Base-by-base conservation (phyloP, 768 basidiomycete species). In the Lentinula boryana region DNA sequence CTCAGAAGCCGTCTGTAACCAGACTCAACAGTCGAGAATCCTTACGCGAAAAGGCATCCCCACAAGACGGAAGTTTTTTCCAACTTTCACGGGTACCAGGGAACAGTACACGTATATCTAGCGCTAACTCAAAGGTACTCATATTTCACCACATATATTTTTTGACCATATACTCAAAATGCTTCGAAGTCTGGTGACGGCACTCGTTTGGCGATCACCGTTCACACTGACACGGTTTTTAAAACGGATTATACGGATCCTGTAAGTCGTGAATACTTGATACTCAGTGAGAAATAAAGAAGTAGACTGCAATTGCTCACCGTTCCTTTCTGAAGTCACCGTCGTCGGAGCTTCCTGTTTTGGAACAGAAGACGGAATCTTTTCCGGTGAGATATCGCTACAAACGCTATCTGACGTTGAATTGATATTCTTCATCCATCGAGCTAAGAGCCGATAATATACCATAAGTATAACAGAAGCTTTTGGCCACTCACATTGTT, bases 1-100 rank as follows among this genome's bases (percentile, higher is more conserved):
- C 44, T 58, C 50, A 58, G 32, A 33, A 55, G 46, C 32, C 50
- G 18, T 36, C 52, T 62, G 18, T 43, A 23, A 4, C 23, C 62
- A 81, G 80, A 18, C 66, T 82, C 49, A 81, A 82, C 67, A 78
- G 79, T 67, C 75, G 80, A 12, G 77, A 76, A 36, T 75, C 72
- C 15, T 69, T 81, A n/a, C 76, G 79, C 23, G 78, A 78, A 58
- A 75, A 74, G 60, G 74, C 69, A 0, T 64, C 68, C 4, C 69
- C 70, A 16, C 64, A 68, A 51, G 70, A 72, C 27, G 67, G 68
- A 36, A 73, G 74, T 7, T 75, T 78, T 62, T 63, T 76, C 7
- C 74, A 76, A 35, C 65, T 77, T 15, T 71, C 75, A 4, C 48
- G 67, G 68, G 23, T 71, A 71, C 60, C 68, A 66, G 13, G 70